Base-by-base conservation (phyloP, 140 eudicot species). In the Cichorium intybus region DNA sequence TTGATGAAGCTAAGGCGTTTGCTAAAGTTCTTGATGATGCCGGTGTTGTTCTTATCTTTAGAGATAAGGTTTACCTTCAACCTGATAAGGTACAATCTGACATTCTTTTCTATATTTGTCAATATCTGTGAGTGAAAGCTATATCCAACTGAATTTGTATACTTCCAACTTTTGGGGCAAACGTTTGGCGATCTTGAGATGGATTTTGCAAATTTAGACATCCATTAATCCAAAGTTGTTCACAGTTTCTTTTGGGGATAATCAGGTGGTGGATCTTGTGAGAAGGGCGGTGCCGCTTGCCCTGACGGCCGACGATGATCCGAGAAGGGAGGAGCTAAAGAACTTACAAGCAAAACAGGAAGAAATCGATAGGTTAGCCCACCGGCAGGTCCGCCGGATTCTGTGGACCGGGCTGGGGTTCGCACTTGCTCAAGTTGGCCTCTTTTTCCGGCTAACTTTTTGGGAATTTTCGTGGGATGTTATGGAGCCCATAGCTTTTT, bases 381-480 rank as follows among this genome's bases (percentile, higher is more conserved):
- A 88, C 66, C 86, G 76, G 76, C 99, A 93, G 59, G 99, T 93
- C 23, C 83, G 95, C 18, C 75, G 87, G 18, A 83, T 93, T 55
- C 79, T 93, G 31, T 93, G 94, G 82, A 66, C 87, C 2, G 96
- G 99, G 7, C 80, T 93, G 16, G 93, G 84, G 29, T 41, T 83
- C 33, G 63, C 84, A 16, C 58, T 88, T 64, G 47, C 75, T 18
- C 90, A 83, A 50, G 78, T 88, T 20, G 89, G 95, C 16, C 95
- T 93, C n/a, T 93, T 93, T 74, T 88, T 93, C 39, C 93, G 96
- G 14, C 75, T 93, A 28, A 93, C 99, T 6, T 93, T 83, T 63
- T 93, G 99, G 99, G 99, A 93, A 65, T 93, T 93, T 61, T 93
- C 99, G 1, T 93, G 99, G 99, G 99, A 93, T 33, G 99, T 92